Evolutionary conservation across 495 filamentous ascomycete species (phyloP), one percentile per base, ranked within the genome.

Genomic region (Venustampulla echinocandica): DNA sequence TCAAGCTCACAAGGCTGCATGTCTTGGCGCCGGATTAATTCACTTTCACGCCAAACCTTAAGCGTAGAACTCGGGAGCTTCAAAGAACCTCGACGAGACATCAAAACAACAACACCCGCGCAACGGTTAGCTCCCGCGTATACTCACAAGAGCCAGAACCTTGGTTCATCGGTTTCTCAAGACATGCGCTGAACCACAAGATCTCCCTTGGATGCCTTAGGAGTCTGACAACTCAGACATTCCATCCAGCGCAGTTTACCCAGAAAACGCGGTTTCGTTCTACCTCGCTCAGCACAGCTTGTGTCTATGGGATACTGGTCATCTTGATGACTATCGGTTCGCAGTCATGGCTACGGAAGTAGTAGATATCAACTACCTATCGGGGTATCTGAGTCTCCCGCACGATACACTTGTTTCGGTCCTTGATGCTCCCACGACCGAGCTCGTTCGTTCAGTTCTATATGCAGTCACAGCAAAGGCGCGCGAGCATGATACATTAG

Each of bases 401-500:
- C 73, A 89, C 66, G 55, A 67, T 21, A 81, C 82, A 17, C 60
- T 96, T 46, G 64, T 72, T 10, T 69, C 76, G 13, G 69, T 85
- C 47, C 68, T 82, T 19, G 77, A 87, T 45, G 68, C 76, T 43
- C 89, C 89, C 9, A 95, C 88, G 1, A 68, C 71, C 46, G 86
- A 90, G 2, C 75, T 94, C 13, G 83, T 94, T 40, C 74, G 71
- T 38, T 65, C 72, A 25, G 69, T 96, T 22, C 67, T 96, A 11
- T 64, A 73, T 10, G 73, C 74, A 2, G 75, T 96, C 39, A 71
- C 79, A 18, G 68, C 69, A 22, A 93, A 87, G 64, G 84, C 86
- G 22, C 82, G 77, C 38, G 89, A 95, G 53, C 75, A 76, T 53
- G 87, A 95, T 54, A 75, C 79, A 30, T 64, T 90, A 11, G 80